Evolutionary conservation across 352 stramenopile genomes (phyloP), one percentile per base, ranked within the genome.

Genomic region (Globisporangium abappressorium): DNA sequence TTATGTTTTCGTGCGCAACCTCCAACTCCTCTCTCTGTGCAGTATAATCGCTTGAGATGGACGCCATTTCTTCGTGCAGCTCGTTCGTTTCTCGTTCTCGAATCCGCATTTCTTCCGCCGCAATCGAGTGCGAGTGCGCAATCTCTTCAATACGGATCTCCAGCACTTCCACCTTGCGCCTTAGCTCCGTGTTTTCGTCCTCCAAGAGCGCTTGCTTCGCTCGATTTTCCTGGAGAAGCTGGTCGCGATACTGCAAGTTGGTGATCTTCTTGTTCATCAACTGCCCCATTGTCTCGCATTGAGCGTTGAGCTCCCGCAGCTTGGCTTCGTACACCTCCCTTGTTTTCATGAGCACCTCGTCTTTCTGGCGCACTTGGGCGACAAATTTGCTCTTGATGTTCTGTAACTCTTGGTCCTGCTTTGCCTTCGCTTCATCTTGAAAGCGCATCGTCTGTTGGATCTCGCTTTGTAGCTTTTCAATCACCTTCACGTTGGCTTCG

Each of bases 71-170:
- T 49, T 89, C 79, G 34, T 87, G 82, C 12, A 93, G 54, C 3
- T 86, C 74, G 0, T 70, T 72, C 22, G 81, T 64, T 58, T 91
- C 84, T 36, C 80, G 81, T 5, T 95, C 82, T 4, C 80, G 81
- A 61, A 87, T 69, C 57, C 76, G 80, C 67, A 84, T 88, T 41
- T 91, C 78, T 67, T 95, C 82, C 38, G 73, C 68, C 14, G 74
- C 70, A 34, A 90, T 59, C 0, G 78, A 87, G 66, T 92, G 82
- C 0, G 82, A 76, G 59, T 91, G 81, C 8, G 84, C 81, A 38
- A 93, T 78, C 70, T 95, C 87, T 28, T 93, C 82, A 0, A 95
- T 71, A 14, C 82, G 82, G 41, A 90, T 82, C 70, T 95, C 87
- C 4, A 95, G 72, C 36, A 90, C 79, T 65, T 92, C 79, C 8